Evolutionary conservation across 2,329 filamentous ascomycete genomes (phyloP), one percentile per base, ranked within the genome.

Genomic region (Fusarium brachygibbosum): DNA sequence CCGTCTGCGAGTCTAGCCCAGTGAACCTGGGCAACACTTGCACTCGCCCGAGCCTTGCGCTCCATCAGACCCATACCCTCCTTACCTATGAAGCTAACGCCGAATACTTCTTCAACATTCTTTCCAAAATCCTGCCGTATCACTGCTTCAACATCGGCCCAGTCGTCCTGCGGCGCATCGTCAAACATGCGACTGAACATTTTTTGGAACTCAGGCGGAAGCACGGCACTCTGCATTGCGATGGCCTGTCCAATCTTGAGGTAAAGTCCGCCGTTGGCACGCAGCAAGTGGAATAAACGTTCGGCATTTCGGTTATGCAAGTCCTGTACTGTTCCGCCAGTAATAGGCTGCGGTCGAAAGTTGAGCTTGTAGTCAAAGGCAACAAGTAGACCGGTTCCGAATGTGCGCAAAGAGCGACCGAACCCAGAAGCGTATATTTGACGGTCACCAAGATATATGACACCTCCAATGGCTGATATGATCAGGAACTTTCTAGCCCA

Each of bases 131-230:
- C 96, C 78, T 97, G 90, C 23, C 88, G 84, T 40, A 99, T 92
- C 14, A 98, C 94, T 76, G 85, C 87, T 81, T 97, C 91, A 3
- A 97, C 90, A 51, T 95, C 93, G 70, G 84, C 86, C 94, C 94
- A 98, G 41, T 87, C 85, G 77, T 97, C 96, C 84, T 98, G 94
- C 37, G 95, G 94, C 67, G 96, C 96, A 82, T 98, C 95, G 77
- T 98, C 96, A 78, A 98, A 99, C 93, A 99, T 98, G 75, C 91
- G 88, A 23, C 91, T 86, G 77, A 99, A 99, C 94, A 98, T 98
- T 75, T 91, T 90, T 83, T 97, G 94, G 74, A 98, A 98, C 79
- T 97, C 94, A 0, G 94, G 93, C 28, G 96, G 96, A 66, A 99
- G 82, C 28, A 98, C 90, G 0, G 95, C 95, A 71, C 92, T 95